Evolutionary conservation across 2,329 filamentous ascomycete genomes (phyloP).

Genomic region (Calonectria pseudoreteaudii): DNA sequence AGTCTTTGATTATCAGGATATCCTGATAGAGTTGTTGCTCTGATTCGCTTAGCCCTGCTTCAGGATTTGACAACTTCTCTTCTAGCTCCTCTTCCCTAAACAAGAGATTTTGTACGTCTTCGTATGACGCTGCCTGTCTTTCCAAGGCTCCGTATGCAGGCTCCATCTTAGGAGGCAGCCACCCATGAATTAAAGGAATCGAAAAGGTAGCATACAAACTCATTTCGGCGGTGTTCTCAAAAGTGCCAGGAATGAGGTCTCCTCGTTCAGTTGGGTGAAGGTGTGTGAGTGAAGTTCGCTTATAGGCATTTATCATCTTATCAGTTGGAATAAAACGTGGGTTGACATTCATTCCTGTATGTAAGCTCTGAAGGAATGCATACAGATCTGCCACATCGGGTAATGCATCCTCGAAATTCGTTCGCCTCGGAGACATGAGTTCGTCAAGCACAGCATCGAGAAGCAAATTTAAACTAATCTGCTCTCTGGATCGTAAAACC

Average conservation of each 20-base stretch:
- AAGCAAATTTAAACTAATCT: conserved; percentile 86
- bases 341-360: conserved; percentile 99
- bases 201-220: conserved; percentile 90
- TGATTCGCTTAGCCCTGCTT: conserved; percentile 69
- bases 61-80: conserved; percentile 69
- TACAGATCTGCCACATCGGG: conserved; percentile 93
- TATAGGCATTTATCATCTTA: conserved; percentile 59
- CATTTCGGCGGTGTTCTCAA: conserved; percentile 90
- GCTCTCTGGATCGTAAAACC: conserved; percentile 82
- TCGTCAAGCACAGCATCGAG: conserved; percentile 94
- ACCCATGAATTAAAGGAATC: conserved; percentile 91
- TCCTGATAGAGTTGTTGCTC: conserved; percentile 88
- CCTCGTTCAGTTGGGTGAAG: conserved; percentile 63
- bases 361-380: conserved; percentile 85
- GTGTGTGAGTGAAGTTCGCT: conserved; percentile 65
- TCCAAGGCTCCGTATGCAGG: conserved; percentile 76
- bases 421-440: conserved; percentile 81
- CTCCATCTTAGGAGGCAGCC: conserved; percentile 80
- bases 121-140: conserved; percentile 84
- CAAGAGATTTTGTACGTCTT: conserved; percentile 89
- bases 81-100: conserved; percentile 92
- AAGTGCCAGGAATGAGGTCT: conserved; percentile 73
- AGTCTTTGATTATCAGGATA: conserved; percentile 84
- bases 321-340: conserved; percentile 80
- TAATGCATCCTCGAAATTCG: conserved; percentile 71